Percentiles rank a stretch among this genome's conserved stretches.
Conservation (phyloP, 1,284 basidiomycete genomes). For the Farysia itapuensis region DNA sequence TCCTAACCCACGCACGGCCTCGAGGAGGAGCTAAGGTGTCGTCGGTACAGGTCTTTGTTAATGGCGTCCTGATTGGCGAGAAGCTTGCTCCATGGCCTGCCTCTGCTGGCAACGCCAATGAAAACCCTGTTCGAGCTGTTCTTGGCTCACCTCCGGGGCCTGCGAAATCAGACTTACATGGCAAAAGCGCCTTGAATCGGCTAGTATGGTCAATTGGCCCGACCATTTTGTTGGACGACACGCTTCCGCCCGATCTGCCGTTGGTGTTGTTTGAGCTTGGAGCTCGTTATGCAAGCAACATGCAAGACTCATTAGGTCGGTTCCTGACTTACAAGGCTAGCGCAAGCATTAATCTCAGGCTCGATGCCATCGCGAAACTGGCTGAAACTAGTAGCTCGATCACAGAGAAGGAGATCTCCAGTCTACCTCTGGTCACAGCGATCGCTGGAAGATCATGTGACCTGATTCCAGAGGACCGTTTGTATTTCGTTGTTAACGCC, state of each 20-base stretch:
- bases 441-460: conserved; percentile 35
- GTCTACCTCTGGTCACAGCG: conserved; percentile 38
- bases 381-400: not conserved
- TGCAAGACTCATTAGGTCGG: conserved; percentile 48
- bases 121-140: conserved; percentile 26
- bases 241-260: conserved; percentile 40
- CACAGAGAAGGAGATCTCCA: conserved; percentile 33
- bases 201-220: conserved; percentile 49
- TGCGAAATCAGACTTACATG: not conserved
- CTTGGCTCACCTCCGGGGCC: conserved; percentile 34
- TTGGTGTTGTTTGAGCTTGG: conserved; percentile 42
- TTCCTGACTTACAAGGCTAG: conserved; percentile 50
- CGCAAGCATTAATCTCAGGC: conserved; percentile 44
- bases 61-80: conserved; percentile 44
- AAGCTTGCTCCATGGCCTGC: conserved; percentile 36
- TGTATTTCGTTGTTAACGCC: conserved; percentile 48
- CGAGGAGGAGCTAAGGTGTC: conserved; percentile 27
- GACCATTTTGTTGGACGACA: conserved; percentile 39
- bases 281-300: conserved; percentile 42
- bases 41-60: conserved; percentile 39
- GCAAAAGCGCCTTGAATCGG: conserved; percentile 13
- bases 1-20: conserved; percentile 41
- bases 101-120: conserved; percentile 1
- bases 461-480: conserved; percentile 28
- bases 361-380: conserved; percentile 32